Evolutionary conservation across 1,139 yeast species (phyloP), one percentile per base, ranked within the genome.

Genomic region (Zhuliangozyma parablackwelliae): DNA sequence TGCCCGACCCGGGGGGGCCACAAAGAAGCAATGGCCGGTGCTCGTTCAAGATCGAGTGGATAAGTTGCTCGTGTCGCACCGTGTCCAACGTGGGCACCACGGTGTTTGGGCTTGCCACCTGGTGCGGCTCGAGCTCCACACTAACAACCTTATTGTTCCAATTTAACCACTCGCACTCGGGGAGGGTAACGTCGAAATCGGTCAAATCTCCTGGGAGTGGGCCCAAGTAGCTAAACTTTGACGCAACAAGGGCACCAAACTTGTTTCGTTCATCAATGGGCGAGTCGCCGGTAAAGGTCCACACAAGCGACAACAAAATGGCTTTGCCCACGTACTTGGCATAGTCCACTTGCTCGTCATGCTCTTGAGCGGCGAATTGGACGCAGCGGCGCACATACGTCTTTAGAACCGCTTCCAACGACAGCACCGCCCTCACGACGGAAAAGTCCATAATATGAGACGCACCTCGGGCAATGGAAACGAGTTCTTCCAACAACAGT

Each of bases 1-100:
- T 92, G 44, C 98, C 98, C 0, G 96, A 84, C 3, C 98, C 98
- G 0, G 98, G 97, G 0, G 97, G 97, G 5, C 98, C 98, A 61
- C 96, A 89, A 26, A 92, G 66, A 26, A 92, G 65, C 21, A 88
- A 57, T 0, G 95, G 78, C 33, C 65, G 63, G 40, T 76, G 83
- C 32, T 78, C 78, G 29, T 69, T 66, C 29, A 90, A 53, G 6
- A 86, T 58, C 0, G 80, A 66, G 44, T 72, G 75, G 1, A 90
- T 69, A 20, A 86, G 51, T 1, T 65, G 54, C 43, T 86, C 94
- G 43, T 86, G 87, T 38, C 81, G 69, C 2, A 72, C 56, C 0
- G 97, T 90, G 46, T 89, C 97, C 2, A 76, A 53, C 0, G 97
- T 92, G 0, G 95, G 88, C 6, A 92, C 72, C 1, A 90, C 78